Evolutionary conservation across 2,329 filamentous ascomycete genomes (phyloP).

Genomic region (Calonectria ilicicola): DNA sequence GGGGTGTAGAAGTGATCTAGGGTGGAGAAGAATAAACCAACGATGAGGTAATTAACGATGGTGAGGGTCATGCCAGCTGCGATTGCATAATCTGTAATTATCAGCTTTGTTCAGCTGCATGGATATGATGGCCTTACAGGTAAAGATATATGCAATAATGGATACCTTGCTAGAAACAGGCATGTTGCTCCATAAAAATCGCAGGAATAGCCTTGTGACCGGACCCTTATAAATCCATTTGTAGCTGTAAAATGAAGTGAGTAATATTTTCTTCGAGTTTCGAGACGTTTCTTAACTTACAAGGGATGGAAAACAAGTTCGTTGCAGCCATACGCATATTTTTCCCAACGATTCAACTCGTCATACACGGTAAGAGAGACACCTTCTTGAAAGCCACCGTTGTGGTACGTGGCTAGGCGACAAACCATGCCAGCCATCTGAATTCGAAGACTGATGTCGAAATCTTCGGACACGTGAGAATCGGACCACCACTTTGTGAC

Average conservation of each 20-base stretch:
- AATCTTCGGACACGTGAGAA: conserved; percentile 81
- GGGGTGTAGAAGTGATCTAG: conserved; percentile 77
- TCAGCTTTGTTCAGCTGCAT: neutral
- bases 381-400: conserved; percentile 78
- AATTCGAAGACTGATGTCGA: conserved; percentile 79
- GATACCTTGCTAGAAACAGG: conserved; percentile 75
- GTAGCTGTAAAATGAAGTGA: conserved; percentile 13
- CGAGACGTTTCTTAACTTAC: conserved; percentile 37
- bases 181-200: conserved; percentile 54
- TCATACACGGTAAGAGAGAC: conserved; percentile 81
- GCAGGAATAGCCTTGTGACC: conserved; percentile 67
- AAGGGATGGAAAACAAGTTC: conserved; percentile 79
- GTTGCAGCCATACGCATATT: conserved; percentile 79
- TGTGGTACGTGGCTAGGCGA: conserved; percentile 76
- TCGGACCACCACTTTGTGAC: conserved; percentile 81
- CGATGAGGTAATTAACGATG: conserved; percentile 76
- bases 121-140: conserved; percentile 51
- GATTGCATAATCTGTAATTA: conserved; percentile 68
- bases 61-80: conserved; percentile 75
- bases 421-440: conserved; percentile 77
- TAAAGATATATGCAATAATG: conserved; percentile 77
- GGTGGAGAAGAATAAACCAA: conserved; percentile 77
- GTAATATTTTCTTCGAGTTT: neutral
- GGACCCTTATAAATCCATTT: conserved; percentile 72
- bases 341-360: conserved; percentile 78